These are phyloP conservation scores for Pyricularia sp. DNA, from an alignment of 2,329 filamentous ascomycete species.

Conservation along the genomic window DNA sequence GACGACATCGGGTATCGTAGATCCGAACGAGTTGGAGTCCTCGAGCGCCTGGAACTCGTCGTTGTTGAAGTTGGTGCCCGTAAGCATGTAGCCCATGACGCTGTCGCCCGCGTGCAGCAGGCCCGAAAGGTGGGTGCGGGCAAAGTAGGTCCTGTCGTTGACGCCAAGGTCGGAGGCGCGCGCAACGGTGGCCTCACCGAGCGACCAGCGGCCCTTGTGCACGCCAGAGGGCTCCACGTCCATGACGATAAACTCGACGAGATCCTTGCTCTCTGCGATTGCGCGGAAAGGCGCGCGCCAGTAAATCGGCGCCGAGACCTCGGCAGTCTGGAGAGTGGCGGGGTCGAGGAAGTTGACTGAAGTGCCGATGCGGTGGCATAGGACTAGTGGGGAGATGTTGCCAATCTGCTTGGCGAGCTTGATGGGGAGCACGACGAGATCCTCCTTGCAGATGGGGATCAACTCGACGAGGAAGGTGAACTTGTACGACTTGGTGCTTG, in stretches of 20 bases:
- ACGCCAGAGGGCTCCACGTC: conserved; percentile 77
- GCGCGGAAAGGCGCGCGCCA: conserved; percentile 84
- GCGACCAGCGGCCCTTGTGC: conserved; percentile 70
- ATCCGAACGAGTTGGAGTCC: conserved; percentile 63
- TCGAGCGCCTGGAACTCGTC: conserved; percentile 76
- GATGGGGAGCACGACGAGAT: conserved; percentile 86
- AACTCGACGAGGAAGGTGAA: conserved; percentile 86
- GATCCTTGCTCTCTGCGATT: conserved; percentile 72
- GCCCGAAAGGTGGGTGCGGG: conserved; percentile 79
- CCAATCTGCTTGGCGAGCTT: conserved; percentile 79
- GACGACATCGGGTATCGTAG: conserved; percentile 80
- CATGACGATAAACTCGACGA: conserved; percentile 90
- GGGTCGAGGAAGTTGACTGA: conserved; percentile 85
- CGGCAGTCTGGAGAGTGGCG: conserved; percentile 80
- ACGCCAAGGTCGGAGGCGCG: conserved; percentile 76
- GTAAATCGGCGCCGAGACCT: conserved; percentile 73
- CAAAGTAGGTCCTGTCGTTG: conserved; percentile 84
- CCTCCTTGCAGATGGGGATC: conserved; percentile 94
- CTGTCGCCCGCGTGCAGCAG: conserved; percentile 84
- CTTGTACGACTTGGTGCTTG: conserved; percentile 85
- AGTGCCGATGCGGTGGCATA: conserved; percentile 86
- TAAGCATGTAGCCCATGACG: conserved; percentile 87
- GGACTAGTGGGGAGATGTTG: conserved; percentile 76
- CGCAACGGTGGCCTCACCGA: conserved; percentile 83
- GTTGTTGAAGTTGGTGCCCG: conserved; percentile 89